Conservation (phyloP, 345 rosid species). For the Pugionium cornutum region DNA sequence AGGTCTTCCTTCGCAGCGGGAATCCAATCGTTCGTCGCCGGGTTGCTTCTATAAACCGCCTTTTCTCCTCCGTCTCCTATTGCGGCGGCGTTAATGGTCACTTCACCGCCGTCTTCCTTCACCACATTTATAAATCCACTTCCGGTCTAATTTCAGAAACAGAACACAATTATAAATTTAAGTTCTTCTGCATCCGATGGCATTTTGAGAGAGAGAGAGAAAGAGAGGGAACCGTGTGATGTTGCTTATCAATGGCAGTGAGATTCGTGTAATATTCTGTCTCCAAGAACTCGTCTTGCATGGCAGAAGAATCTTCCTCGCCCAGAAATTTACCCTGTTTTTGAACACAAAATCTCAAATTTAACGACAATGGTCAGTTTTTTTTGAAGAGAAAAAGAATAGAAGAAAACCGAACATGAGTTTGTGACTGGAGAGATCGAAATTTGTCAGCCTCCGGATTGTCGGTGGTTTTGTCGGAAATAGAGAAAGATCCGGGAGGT, state of each 20-base stretch:
- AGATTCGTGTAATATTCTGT: slow-evolving; percentile 61
- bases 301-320: slow-evolving; percentile 24
- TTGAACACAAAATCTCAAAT: background rate
- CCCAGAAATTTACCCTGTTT: slow-evolving; percentile 40
- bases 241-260: slow-evolving; percentile 64
- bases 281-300: slow-evolving; percentile 61
- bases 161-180: background rate
- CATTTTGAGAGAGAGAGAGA: background rate
- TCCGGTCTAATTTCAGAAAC: slow-evolving; percentile 53
- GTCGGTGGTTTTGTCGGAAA: slow-evolving; percentile 25
- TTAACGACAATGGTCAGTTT: slow-evolving; percentile 1
- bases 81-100: background rate
- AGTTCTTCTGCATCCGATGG: background rate
- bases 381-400: background rate
- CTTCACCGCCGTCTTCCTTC: slow-evolving; percentile 43
- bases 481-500: slow-evolving; percentile 26
- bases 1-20: slow-evolving; percentile 42
- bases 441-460: slow-evolving; percentile 62
- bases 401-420: slow-evolving; percentile 37
- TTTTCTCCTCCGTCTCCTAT: slow-evolving; percentile 34
- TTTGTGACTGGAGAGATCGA: slow-evolving; percentile 56
- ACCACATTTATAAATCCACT: slow-evolving; percentile 63
- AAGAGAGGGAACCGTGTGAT: slow-evolving; percentile 54
- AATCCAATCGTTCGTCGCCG: slow-evolving; percentile 78
- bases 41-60: slow-evolving; percentile 51